Percentiles rank a stretch among this genome's conserved stretches.
These are phyloP conservation scores for Aspergillus nomiae DNA, from an alignment of 2,329 filamentous ascomycete species.

Conservation along the genomic window DNA sequence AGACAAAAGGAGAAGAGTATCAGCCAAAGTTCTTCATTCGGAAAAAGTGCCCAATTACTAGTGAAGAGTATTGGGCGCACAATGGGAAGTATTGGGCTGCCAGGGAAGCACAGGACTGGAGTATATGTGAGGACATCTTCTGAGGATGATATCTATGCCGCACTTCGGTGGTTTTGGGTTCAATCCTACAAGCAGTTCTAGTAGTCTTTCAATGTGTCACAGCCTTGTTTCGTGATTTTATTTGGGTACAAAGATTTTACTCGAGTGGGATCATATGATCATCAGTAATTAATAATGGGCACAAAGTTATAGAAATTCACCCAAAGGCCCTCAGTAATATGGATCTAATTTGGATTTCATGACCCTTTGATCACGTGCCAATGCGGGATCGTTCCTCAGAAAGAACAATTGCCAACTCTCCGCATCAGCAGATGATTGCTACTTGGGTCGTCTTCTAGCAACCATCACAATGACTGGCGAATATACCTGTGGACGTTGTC, in stretches of 20 bases:
- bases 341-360: not conserved
- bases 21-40: slow-evolving; percentile 82
- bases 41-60: slow-evolving; percentile 72
- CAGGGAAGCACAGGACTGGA: slow-evolving; percentile 66
- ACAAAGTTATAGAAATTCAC: not conserved
- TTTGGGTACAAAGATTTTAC: not conserved
- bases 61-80: slow-evolving; percentile 88
- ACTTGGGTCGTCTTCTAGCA: not conserved
- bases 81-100: slow-evolving; percentile 84
- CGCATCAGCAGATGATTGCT: slow-evolving; percentile 10
- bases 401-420: not conserved
- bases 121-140: slow-evolving; percentile 74
- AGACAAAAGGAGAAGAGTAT: slow-evolving; percentile 79
- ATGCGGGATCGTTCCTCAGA: not conserved
- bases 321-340: not conserved
- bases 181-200: not conserved
- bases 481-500: slow-evolving; percentile 44
- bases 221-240: not conserved
- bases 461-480: slow-evolving; percentile 40
- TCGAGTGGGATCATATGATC: not conserved
- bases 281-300: not conserved
- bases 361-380: slow-evolving; percentile 5
- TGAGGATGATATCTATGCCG: slow-evolving; percentile 4
- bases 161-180: not conserved
- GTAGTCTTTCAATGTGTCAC: not conserved